Evolutionary conservation across 306 rosid genomes (phyloP), one percentile per base, ranked within the genome.

Genomic region (Geum urbanum): DNA sequence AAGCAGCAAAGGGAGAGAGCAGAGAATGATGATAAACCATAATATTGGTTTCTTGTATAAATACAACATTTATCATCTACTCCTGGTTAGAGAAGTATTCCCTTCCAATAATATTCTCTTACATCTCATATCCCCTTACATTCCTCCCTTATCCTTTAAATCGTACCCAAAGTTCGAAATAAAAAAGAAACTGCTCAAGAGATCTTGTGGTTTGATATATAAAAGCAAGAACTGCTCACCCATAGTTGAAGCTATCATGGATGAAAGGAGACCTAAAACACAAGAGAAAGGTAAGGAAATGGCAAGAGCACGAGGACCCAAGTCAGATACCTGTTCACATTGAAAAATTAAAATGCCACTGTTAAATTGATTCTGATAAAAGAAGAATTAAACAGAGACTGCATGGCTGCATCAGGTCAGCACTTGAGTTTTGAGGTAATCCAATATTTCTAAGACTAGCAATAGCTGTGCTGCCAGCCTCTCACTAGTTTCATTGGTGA

Each of bases 291-390:
- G 97, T 55, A 91, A 75, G 19, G 97, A 79, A 59, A 91, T 79
- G 70, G 94, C 96, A 39, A 91, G 89, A 61, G 97, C 97, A 60
- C 84, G 96, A 65, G 91, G 71, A 11, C 96, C 91, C 97, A 89
- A 67, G 79, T 85, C 88, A 18, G 87, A 69, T 56, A 91, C 96
- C 97, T 91, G 90, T 74, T 77, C 60, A 79, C 18, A 78, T 54
- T 48, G 58, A 74, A 62, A 77, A 79, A 62, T n/a, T 41, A 58
- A 37, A 60, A 67, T 7, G 52, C 51, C 69, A 79, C 69, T 47
- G 64, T 71, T 57, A 75, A 57, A 70, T 66, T 61, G 63, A 62
- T 69, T 57, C 45, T 65, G 18, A 41, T 35, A 62, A 63, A 43
- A 47, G 7, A 40, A 59, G 54, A 67, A 37, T 32, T 24, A 19